These are phyloP conservation scores for Vigna reflexopilosa DNA, from an alignment of 306 rosid species.

Conservation along the genomic window DNA sequence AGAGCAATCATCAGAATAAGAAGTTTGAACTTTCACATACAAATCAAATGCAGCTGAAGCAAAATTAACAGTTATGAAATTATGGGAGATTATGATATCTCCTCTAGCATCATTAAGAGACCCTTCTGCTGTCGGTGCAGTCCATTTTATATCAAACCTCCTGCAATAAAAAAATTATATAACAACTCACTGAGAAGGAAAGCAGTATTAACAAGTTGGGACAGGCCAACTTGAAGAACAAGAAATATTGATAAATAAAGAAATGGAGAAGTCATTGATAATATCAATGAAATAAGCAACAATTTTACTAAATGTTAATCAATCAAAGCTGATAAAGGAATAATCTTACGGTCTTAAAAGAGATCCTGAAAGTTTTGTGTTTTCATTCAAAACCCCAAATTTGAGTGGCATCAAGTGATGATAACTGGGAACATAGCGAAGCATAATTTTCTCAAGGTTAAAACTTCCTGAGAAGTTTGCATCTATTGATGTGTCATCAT, in stretches of 20 bases:
- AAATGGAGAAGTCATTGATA: constrained; percentile 21
- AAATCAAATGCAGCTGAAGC: constrained; percentile 90
- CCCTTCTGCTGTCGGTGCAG: constrained; percentile 85
- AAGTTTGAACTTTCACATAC: constrained; percentile 68
- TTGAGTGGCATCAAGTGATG: constrained; percentile 67
- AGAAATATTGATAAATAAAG: neutral
- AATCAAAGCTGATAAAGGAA: constrained; percentile 29
- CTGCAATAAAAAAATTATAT: constrained; percentile 49
- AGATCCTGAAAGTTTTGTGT: constrained; percentile 84
- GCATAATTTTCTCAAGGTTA: constrained; percentile 73
- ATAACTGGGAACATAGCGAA: constrained; percentile 77
- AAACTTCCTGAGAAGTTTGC: constrained; percentile 86
- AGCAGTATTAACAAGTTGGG: constrained; percentile 21
- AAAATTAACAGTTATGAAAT: constrained; percentile 67
- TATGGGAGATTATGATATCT: constrained; percentile 81
- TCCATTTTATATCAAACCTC: constrained; percentile 90
- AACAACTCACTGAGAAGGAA: constrained; percentile 32
- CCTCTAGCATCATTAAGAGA: constrained; percentile 91
- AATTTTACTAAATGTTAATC: constrained; percentile 26
- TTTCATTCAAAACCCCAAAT: constrained; percentile 81
- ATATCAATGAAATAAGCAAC: constrained; percentile 29
- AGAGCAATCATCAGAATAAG: constrained; percentile 58
- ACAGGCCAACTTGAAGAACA: constrained; percentile 44
- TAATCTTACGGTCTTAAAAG: constrained; percentile 84
- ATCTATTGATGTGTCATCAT: constrained; percentile 88